phyloP scores from a whole-genome alignment of 1,139 yeast species.

The Scheffersomyces parashehatae region DNA sequence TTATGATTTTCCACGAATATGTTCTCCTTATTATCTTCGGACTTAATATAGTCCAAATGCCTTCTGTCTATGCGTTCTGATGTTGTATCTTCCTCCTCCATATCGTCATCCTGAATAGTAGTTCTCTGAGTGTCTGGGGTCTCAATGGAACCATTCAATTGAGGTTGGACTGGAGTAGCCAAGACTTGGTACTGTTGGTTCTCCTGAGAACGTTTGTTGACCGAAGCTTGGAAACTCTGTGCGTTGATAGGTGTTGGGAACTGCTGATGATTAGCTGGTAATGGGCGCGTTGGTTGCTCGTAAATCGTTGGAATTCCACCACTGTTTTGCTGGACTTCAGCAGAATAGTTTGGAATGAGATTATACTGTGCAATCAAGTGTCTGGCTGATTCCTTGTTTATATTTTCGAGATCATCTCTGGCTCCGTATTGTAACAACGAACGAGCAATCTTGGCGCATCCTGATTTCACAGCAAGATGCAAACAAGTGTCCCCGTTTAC shows the following conservation, averaged over 20 bases:
- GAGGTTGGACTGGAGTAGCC: constrained; percentile 43
- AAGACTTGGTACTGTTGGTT: constrained; percentile 15
- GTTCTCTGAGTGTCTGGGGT: constrained; percentile 53
- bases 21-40: constrained; percentile 46
- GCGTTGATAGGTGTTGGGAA: background rate
- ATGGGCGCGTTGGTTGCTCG: background rate
- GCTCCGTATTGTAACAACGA: constrained; percentile 47
- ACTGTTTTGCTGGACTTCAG: background rate
- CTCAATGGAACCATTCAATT: constrained; percentile 24
- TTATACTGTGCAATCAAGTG: constrained; percentile 28
- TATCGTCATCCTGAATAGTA: constrained; percentile 45
- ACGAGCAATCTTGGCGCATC: constrained; percentile 39
- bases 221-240: background rate
- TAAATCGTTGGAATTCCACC: background rate
- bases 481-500: constrained; percentile 68
- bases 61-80: constrained; percentile 33
- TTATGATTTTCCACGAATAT: constrained; percentile 34
- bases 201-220: background rate
- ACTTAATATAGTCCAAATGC: constrained; percentile 30
- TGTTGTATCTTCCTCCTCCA: constrained; percentile 27
- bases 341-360: constrained; percentile 17
- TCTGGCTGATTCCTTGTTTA: constrained; percentile 42
- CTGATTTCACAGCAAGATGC: constrained; percentile 58
- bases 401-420: constrained; percentile 45
- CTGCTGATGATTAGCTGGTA: background rate